These are phyloP conservation scores for Vishniacozyma victoriae DNA, from an alignment of 768 basidiomycete genomes.

Conservation along the genomic window DNA sequence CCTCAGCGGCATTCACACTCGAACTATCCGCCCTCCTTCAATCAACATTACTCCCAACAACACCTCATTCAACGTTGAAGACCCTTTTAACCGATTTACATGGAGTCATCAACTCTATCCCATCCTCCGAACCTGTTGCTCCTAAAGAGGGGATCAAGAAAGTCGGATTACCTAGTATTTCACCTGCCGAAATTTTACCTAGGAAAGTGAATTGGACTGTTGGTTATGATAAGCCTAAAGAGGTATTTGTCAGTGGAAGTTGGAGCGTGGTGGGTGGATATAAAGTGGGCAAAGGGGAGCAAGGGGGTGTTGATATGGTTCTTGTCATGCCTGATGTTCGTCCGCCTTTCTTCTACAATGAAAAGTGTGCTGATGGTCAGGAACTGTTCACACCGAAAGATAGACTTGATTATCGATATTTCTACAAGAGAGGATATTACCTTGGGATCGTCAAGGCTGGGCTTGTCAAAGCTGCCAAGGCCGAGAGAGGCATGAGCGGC, in stretches of 20 bases:
- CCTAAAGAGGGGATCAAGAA: conserved; percentile 55
- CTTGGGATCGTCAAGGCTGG: conserved; percentile 69
- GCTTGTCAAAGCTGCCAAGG: conserved; percentile 41
- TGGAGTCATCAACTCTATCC: conserved; percentile 58
- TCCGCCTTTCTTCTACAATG: conserved; percentile 49
- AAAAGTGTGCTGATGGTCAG: conserved; percentile 17
- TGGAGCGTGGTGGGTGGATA: conserved; percentile 75
- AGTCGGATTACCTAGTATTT: conserved; percentile 60
- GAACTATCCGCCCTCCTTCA: conserved; percentile 55
- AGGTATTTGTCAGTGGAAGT: conserved; percentile 73
- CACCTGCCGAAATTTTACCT: conserved; percentile 53
- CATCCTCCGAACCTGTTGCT: conserved; percentile 57
- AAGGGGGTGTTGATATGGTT: conserved; percentile 69
- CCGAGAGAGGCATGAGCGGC: conserved; percentile 14
- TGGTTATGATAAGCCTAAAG: conserved; percentile 67
- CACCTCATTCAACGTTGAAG: conserved; percentile 46
- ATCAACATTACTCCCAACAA: conserved; percentile 33
- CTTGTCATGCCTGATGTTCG: conserved; percentile 80
- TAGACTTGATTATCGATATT: conserved; percentile 78
- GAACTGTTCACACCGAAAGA: conserved; percentile 91
- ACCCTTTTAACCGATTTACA: conserved; percentile 71
- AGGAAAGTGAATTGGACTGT: conserved; percentile 73
- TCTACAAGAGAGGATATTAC: conserved; percentile 87
- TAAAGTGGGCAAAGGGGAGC: conserved; percentile 59
- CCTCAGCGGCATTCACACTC: conserved; percentile 72